Conservation (phyloP, 164 flowering plant species). For the Stephania cephalantha region DNA sequence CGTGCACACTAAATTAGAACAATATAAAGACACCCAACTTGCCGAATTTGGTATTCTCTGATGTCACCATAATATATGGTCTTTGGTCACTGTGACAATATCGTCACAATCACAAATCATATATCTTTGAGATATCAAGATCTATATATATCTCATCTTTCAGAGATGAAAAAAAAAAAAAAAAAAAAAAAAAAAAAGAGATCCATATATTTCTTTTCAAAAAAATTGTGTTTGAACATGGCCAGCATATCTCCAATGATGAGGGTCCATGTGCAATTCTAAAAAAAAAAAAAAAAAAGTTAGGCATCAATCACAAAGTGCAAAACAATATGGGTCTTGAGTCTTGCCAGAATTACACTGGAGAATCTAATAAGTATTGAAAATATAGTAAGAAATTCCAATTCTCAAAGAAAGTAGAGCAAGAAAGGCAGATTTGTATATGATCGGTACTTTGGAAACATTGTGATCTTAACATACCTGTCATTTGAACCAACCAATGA, state of each 20-base stretch:
- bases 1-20: background rate
- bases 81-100: too few species aligned
- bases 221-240: background rate
- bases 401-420: too few species aligned
- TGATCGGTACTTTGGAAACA: background rate
- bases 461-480: background rate
- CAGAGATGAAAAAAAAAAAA: background rate
- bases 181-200: too few species aligned
- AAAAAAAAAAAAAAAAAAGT: background rate
- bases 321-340: background rate
- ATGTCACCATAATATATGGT: background rate
- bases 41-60: background rate
- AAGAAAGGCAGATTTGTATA: too few species aligned
- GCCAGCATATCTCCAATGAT: background rate
- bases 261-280: background rate
- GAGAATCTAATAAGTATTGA: background rate
- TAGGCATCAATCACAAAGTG: background rate
- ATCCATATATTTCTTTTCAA: background rate
- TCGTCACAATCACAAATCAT: too few species aligned
- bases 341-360: conserved; percentile 1
- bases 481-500: too few species aligned
- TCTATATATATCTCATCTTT: background rate
- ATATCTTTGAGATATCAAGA: too few species aligned
- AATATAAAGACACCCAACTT: background rate
- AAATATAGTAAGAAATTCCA: background rate